Percentiles rank a stretch among this genome's conserved stretches.
Evolutionary conservation across 202 grass and related monocot species (phyloP).

Genomic region (Saccharum hybrid): DNA sequence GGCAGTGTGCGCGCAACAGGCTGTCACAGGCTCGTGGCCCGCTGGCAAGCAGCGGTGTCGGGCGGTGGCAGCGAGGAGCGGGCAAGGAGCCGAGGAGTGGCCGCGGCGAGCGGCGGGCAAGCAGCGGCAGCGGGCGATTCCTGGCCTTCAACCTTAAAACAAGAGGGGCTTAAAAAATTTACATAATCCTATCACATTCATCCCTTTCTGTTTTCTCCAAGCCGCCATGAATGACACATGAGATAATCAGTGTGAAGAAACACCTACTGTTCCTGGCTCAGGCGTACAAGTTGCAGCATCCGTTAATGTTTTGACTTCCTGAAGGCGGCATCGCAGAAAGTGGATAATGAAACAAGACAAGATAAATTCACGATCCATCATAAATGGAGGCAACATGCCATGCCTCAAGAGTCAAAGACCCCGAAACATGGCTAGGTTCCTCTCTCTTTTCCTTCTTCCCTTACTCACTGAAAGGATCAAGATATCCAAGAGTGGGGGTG

Average conservation of each 20-base stretch:
- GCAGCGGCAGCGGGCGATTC: too few species aligned
- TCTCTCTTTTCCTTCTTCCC: slow-evolving; percentile 42
- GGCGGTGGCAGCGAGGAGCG: too few species aligned
- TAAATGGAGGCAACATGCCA: slow-evolving; percentile 33
- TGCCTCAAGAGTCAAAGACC: slow-evolving; percentile 13
- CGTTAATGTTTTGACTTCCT: background rate
- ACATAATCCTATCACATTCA: background rate
- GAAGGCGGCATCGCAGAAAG: slow-evolving; percentile 12
- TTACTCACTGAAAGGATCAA: too few species aligned
- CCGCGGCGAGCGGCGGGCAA: too few species aligned
- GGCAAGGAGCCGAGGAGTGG: too few species aligned
- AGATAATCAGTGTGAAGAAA: background rate
- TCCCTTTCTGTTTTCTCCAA: background rate
- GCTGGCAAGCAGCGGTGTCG: too few species aligned
- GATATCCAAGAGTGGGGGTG: too few species aligned
- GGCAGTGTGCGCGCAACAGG: too few species aligned
- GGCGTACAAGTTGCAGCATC: slow-evolving; percentile 23
- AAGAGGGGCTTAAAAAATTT: background rate
- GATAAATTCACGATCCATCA: background rate
- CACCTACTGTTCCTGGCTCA: slow-evolving; percentile 5
- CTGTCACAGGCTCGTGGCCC: too few species aligned
- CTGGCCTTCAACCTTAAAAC: background rate
- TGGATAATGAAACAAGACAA: slow-evolving; percentile 1
- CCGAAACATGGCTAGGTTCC: slow-evolving; percentile 40
- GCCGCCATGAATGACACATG: slow-evolving; percentile 8